A percentile compares a stretch with the other conserved stretches of the same genome.
These are phyloP conservation scores for Sclerotinia minor DNA, from an alignment of 2,329 filamentous ascomycete genomes.

Conservation along the genomic window DNA sequence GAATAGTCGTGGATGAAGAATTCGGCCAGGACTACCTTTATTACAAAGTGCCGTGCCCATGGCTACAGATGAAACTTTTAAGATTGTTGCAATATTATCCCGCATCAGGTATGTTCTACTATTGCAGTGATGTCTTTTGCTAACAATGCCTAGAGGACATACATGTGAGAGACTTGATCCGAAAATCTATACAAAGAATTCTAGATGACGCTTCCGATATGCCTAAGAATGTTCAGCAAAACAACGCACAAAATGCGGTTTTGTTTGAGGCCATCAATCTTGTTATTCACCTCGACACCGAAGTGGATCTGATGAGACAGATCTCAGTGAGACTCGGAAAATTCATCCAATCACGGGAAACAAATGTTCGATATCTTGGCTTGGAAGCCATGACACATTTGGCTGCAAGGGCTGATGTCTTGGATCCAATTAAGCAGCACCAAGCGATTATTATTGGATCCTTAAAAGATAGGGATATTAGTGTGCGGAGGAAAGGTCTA, in stretches of 20 bases:
- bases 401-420: constrained; percentile 86
- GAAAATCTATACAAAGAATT: constrained; percentile 87
- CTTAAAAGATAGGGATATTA: constrained; percentile 92
- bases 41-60: constrained; percentile 99
- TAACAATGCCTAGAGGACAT: constrained; percentile 68
- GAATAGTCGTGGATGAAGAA: constrained; percentile 86
- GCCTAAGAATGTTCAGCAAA: constrained; percentile 98
- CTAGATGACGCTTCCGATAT: constrained; percentile 88
- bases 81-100: constrained; percentile 94
- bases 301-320: constrained; percentile 92
- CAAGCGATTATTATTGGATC: constrained; percentile 95
- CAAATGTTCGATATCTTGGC: constrained; percentile 93
- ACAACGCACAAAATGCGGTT: constrained; percentile 97
- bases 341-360: constrained; percentile 95
- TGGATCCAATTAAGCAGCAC: constrained; percentile 97
- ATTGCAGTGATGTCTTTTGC: constrained; percentile 14
- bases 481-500: constrained; percentile 90
- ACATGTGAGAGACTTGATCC: constrained; percentile 86
- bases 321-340: constrained; percentile 88
- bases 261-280: constrained; percentile 98
- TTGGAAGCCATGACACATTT: constrained; percentile 98
- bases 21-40: constrained; percentile 91
- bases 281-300: constrained; percentile 95
- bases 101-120: constrained; percentile 69
- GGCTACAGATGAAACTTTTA: constrained; percentile 94